Evolutionary conservation across 164 flowering plant genomes (phyloP).

Genomic region (Macadamia integrifolia): DNA sequence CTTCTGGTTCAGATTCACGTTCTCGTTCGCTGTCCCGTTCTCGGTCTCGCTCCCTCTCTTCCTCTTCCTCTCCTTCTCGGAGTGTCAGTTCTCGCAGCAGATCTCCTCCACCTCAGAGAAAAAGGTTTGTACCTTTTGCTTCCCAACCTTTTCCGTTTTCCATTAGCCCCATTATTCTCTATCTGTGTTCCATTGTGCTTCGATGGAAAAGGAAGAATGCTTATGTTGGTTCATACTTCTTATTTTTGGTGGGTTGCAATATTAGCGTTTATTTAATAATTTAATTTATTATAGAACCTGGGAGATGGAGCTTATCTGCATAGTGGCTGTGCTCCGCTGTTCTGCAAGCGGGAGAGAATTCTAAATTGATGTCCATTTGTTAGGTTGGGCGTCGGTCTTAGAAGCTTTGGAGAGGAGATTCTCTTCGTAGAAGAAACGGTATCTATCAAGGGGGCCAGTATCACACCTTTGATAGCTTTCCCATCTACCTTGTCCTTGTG

Average conservation of each 20-base stretch:
- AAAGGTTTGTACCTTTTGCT: slow-evolving; percentile 31
- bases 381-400: too few species aligned
- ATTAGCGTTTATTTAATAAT: not conserved
- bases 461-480: too few species aligned
- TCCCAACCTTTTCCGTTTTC: not conserved
- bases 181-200: not conserved
- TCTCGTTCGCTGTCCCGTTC: slow-evolving; percentile 49
- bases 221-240: not conserved
- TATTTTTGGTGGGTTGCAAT: not conserved
- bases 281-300: too few species aligned
- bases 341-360: too few species aligned
- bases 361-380: too few species aligned
- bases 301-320: too few species aligned
- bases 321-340: too few species aligned
- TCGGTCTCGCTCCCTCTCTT: slow-evolving; percentile 49
- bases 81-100: slow-evolving; percentile 60
- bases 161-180: not conserved
- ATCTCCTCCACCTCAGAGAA: slow-evolving; percentile 48
- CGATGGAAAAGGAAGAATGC: not conserved
- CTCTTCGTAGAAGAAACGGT: too few species aligned
- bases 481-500: too few species aligned
- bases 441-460: too few species aligned
- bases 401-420: too few species aligned
- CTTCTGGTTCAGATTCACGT: slow-evolving; percentile 47
- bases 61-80: slow-evolving; percentile 60